Evolutionary conservation across 345 rosid genomes (phyloP).

Genomic region (Adansonia digitata): DNA sequence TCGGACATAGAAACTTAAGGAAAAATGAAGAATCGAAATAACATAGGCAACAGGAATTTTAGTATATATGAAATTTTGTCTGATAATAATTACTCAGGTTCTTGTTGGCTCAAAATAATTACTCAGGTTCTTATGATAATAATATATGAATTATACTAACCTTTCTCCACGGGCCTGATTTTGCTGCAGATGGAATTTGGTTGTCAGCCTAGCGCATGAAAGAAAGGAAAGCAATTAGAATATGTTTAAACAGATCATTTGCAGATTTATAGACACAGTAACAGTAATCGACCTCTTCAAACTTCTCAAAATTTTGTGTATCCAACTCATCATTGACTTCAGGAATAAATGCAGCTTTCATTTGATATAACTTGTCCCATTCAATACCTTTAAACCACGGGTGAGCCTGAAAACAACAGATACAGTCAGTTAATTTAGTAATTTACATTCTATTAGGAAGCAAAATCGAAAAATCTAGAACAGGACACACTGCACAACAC

Average conservation of each 20-base stretch:
- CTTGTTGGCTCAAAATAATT: neutral
- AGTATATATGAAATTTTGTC: neutral
- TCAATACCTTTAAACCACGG: slow-evolving; percentile 83
- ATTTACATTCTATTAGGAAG: slow-evolving; percentile 7
- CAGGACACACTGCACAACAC: slow-evolving; percentile 53
- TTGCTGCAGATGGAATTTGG: slow-evolving; percentile 45
- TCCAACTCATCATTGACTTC: slow-evolving; percentile 96
- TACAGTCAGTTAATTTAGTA: slow-evolving; percentile 15
- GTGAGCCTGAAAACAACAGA: slow-evolving; percentile 55
- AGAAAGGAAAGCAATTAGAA: slow-evolving; percentile 1
- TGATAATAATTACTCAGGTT: neutral
- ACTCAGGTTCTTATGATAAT: neutral
- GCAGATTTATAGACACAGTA: slow-evolving; percentile 4
- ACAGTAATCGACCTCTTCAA: slow-evolving; percentile 70
- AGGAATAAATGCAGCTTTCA: slow-evolving; percentile 93
- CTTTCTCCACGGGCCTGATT: slow-evolving; percentile 90
- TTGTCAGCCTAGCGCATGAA: slow-evolving; percentile 52
- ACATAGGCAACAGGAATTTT: no score
- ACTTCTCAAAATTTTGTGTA: slow-evolving; percentile 94
- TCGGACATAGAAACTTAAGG: no score
- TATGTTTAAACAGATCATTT: neutral
- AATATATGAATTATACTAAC: slow-evolving; percentile 27
- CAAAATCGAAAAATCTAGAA: slow-evolving; percentile 26
- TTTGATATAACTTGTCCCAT: slow-evolving; percentile 83
- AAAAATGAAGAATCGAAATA: no score